Evolutionary conservation across 2,329 filamentous ascomycete species (phyloP), one percentile per base, ranked within the genome.

Genomic region (Pyricularia sp.): DNA sequence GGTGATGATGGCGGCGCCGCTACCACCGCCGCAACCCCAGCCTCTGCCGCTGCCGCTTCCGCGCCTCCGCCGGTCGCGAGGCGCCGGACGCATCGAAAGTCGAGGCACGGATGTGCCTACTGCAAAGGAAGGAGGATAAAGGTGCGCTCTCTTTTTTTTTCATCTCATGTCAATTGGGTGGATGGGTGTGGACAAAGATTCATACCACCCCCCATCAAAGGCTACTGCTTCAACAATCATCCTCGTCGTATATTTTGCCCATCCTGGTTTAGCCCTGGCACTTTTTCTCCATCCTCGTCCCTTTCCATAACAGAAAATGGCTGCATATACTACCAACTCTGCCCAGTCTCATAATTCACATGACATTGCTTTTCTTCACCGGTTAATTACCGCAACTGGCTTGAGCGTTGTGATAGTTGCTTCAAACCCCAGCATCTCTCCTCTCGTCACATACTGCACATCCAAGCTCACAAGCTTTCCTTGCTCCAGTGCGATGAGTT

Each of bases 61-160:
- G 33, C 65, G 3, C 17, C 65, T 33, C 65, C 50, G 26, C 66
- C 66, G 10, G 31, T 68, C 14, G 66, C 66, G 9, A 28, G 66
- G 25, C 66, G 66, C 9, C 33, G 66, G 28, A 68, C 66, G 31
- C 66, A 68, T 59, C 26, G 55, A 31, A 68, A 68, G 58, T 68
- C 66, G 23, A 58, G 66, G 5, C 61, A 63, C 36, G 66, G 66
- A 28, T 68, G 66, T 28, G 61, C 66, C 3, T 68, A 59, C 28
- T 68, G 66, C 28, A 68, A 68, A 28, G 58, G 66, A 25, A 63
- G 66, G 50, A 28, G 66, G 30, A 68, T 68, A n/a, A 68, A 68
- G 66, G 66, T 68, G n/a, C 30, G 66, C 66, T 30, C 7, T 30
- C 7, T 31, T 55, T 26, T 61, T 30, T 31, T 55, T 26, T 61